phyloP scores from a whole-genome alignment of 75 land plant genomes.

The Cupressus sempervirens region DNA sequence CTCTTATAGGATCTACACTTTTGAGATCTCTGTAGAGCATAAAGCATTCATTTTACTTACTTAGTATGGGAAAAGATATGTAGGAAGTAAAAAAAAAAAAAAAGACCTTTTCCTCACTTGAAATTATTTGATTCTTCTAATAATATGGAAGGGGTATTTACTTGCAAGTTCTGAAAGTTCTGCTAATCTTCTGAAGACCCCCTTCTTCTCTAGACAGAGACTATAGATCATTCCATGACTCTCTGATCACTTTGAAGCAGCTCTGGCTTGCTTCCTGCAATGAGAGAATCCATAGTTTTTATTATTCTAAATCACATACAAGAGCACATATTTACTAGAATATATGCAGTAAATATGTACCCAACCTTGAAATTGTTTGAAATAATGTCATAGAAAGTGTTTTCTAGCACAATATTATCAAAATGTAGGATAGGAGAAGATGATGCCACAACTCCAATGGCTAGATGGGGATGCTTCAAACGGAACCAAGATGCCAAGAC shows the following conservation, averaged over 20 bases:
- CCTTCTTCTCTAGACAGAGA: conserved; percentile 21
- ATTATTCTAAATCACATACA: not conserved
- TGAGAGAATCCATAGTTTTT: not conserved
- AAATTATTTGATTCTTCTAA: not conserved
- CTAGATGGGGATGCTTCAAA: conserved; percentile 86
- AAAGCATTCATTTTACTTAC: not conserved
- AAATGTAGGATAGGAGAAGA: conserved; percentile 83
- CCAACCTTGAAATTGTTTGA: conserved; percentile 65
- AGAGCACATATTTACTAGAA: not conserved
- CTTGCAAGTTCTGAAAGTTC: conserved; percentile 56
- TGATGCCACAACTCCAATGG: conserved; percentile 83
- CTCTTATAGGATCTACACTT: conserved; percentile 8
- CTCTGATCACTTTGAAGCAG: conserved; percentile 53
- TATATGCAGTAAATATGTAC: no score
- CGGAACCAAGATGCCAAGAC: conserved; percentile 96
- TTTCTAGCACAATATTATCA: conserved; percentile 49
- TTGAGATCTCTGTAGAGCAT: conserved; percentile 6
- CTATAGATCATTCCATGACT: conserved; percentile 53
- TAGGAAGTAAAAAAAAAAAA: not conserved
- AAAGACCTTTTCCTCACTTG: not conserved
- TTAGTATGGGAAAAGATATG: not conserved
- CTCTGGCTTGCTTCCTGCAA: conserved; percentile 46
- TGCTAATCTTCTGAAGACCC: conserved; percentile 46
- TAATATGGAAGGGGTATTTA: conserved; percentile 4
- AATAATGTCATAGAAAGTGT: conserved; percentile 51